Evolutionary conservation across 257 asterid species (phyloP), one percentile per base, ranked within the genome.

Genomic region (Salvia miltiorrhiza): DNA sequence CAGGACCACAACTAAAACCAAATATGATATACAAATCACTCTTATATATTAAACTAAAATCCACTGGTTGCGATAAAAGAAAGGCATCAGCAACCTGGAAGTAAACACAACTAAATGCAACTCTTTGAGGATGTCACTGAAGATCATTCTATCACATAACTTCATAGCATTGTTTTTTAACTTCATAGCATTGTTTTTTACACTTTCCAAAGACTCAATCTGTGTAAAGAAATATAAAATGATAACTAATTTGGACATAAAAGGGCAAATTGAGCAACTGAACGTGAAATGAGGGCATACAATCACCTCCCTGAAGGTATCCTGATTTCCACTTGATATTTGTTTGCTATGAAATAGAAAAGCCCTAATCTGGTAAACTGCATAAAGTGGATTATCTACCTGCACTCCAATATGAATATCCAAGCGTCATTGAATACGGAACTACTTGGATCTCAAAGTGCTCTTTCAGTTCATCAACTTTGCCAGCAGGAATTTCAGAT

Each of bases 371-470:
- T 8, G 14, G 40, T 58, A 21, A 45, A 53, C 8, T 63, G 39
- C 65, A 55, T 2, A 45, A 52, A 70, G 44, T 44, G 35, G 37
- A 54, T 3, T 41, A 65, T 55, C 24, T 76, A 92, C 98, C 97
- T 88, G 96, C 95, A 56, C 81, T 69, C 96, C 96, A 90, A 28
- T 93, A 90, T 24, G 96, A 86, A 86, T 93, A 90, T 66, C 89
- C 99, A 50, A 93, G 96, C 16, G 88, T 84, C 65, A 90, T 21
- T 0, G 88, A 83, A 83, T 93, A 75, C 2, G 97, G 90, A 73
- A 85, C 89, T 43, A 87, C 95, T 82, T 86, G 82, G 78, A 86
- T 78, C 75, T 88, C 88, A 71, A 86, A 89, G 52, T 85, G 78
- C 79, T 77, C 77, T 75, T 83, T 88, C 85, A 93, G 33, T 73